Evolutionary conservation across 129 eudicot species (phyloP), one percentile per base, ranked within the genome.

Genomic region (Mikania micrantha): DNA sequence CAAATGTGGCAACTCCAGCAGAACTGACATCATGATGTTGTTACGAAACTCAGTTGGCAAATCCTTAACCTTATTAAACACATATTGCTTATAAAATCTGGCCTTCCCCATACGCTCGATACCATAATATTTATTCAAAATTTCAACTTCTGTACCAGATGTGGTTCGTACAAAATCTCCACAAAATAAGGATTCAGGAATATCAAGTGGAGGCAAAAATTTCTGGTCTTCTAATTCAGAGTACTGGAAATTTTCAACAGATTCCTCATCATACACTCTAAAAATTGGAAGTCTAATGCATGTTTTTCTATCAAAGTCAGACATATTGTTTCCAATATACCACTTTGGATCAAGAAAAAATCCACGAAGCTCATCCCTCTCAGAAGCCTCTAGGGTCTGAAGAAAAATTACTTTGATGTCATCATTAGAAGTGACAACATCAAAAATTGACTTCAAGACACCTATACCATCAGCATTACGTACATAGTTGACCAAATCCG

Each of bases 301-400:
- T 53, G 73, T 72, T 71, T 75, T 67, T 67, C 74, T 75, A 79
- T 94, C 87, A 68, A 96, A 83, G 45, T 86, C 88, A 56, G 83
- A 79, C 85, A 89, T 84, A 25, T 59, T 50, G 67, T 84, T 74
- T 25, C 93, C 90, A 64, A 86, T 72, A 64, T 89, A 94, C 99
- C 99, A 94, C 74, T 71, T 83, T 6, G 99, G 85, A 76, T 87
- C 91, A 44, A 94, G 88, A 78, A 94, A 81, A 80, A 89, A 94
- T 24, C 52, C 66, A 53, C 95, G 95, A 67, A 94, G 90, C 72
- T 82, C 99, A 56, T 89, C 88, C 81, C 82, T 87, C 63, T 89
- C 95, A 27, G 74, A 76, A 76, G 80, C 74, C 64, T 79, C 84
- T 67, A 94, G 78, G 73, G 64, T 66, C 57, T 76, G 81, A 76